phyloP scores from a whole-genome alignment of 129 eudicot species.

The Erigeron canadensis region DNA sequence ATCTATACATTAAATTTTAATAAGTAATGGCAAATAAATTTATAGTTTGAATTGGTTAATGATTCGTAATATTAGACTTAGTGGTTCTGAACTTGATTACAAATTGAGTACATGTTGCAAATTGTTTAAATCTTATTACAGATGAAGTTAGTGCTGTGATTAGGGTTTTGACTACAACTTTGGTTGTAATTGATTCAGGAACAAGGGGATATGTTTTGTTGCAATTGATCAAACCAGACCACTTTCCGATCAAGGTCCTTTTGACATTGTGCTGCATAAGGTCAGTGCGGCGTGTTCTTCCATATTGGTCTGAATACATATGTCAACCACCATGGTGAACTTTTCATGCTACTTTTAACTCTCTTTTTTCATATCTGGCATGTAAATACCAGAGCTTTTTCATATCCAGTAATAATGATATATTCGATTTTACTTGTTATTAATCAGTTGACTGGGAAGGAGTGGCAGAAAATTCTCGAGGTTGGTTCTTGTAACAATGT shows the following conservation, averaged over 20 bases:
- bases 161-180: neutral
- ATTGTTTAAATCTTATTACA: neutral
- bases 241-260: slow-evolving; percentile 97
- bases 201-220: slow-evolving; percentile 87
- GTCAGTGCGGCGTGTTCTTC: slow-evolving; percentile 48
- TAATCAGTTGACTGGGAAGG: slow-evolving; percentile 77
- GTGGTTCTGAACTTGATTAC: no score
- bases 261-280: slow-evolving; percentile 89
- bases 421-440: neutral
- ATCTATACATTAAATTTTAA: no score
- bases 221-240: slow-evolving; percentile 83
- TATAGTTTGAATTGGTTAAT: no score
- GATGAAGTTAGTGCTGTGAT: neutral
- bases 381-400: neutral
- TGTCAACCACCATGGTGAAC: slow-evolving; percentile 36
- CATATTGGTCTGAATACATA: slow-evolving; percentile 37
- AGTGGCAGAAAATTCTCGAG: slow-evolving; percentile 91
- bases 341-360: slow-evolving; percentile 18
- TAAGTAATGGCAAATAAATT: no score
- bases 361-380: neutral
- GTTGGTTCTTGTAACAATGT: slow-evolving; percentile 39
- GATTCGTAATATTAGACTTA: no score
- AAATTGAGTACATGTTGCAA: neutral
- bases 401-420: slow-evolving; percentile 13
- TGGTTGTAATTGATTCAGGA: slow-evolving; percentile 49